These are phyloP conservation scores for Tanozyma kutaoensis DNA, from an alignment of 805 yeast species.

Conservation along the genomic window DNA sequence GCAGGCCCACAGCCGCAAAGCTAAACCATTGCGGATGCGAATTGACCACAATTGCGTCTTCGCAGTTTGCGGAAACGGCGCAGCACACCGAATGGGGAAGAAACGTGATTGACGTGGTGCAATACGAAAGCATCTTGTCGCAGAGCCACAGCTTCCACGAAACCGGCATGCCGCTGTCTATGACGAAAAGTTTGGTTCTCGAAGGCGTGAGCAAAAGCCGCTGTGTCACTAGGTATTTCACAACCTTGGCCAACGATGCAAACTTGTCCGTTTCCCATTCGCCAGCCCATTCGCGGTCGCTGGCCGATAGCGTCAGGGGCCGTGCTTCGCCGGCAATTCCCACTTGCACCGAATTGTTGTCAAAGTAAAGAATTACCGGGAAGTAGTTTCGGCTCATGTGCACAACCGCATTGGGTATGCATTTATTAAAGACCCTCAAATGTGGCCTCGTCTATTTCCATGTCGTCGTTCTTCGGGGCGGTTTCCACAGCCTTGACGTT, in stretches of 20 bases:
- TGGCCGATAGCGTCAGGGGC: slow-evolving; percentile 1
- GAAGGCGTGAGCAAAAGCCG: slow-evolving; percentile 5
- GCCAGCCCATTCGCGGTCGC: slow-evolving; percentile 1
- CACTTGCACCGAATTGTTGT: slow-evolving; percentile 1
- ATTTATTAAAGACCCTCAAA: slow-evolving; percentile 10
- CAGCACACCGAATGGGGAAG: slow-evolving; percentile 4
- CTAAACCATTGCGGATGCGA: slow-evolving; percentile 4
- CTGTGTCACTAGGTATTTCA: slow-evolving; percentile 2
- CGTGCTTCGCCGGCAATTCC: slow-evolving; percentile 8
- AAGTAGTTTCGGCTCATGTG: no score
- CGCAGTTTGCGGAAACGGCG: slow-evolving; percentile 5
- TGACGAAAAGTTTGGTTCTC: slow-evolving; percentile 5
- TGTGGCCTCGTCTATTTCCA: slow-evolving; percentile 35
- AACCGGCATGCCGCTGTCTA: slow-evolving; percentile 3
- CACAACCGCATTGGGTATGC: slow-evolving; percentile 9
- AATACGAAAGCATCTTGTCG: slow-evolving; percentile 1
- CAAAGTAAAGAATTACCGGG: slow-evolving; percentile 7
- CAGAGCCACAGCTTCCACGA: slow-evolving; percentile 4
- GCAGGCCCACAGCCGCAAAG: slow-evolving; percentile 3
- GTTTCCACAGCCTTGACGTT: slow-evolving; percentile 8
- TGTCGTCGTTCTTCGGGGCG: slow-evolving; percentile 14
- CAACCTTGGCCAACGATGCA: slow-evolving; percentile 2
- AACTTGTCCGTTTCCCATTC: slow-evolving; percentile 5
- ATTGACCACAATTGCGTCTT: slow-evolving; percentile 4
- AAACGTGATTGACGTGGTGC: slow-evolving; percentile 4